Evolutionary conservation across 495 filamentous ascomycete genomes (phyloP), one percentile per base, ranked within the genome.

Genomic region (Friedmanniomyces endolithicus): DNA sequence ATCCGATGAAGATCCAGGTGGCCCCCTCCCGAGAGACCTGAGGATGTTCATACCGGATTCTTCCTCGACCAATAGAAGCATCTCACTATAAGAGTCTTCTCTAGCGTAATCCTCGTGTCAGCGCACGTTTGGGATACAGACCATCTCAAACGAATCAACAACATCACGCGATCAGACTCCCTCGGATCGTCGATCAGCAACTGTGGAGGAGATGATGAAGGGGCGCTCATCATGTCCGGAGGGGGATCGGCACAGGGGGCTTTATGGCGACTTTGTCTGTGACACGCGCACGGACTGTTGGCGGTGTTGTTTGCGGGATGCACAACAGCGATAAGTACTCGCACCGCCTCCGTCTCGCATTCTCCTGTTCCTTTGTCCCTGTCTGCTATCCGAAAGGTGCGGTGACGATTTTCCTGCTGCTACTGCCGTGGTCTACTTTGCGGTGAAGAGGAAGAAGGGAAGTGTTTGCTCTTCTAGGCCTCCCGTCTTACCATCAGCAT

Each of bases 401-500:
- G 27, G 27, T 31, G 27, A 31, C 27, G 27, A 31, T 9, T 31
- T 31, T 31, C 27, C 37, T 41, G 2, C 37, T 24, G 3, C 22
- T 47, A 25, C 20, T 23, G 25, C 44, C 23, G 44, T 23, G 44
- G n/a, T 47, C 22, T 29, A 22, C 3, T 6, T 47, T 31, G 27
- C 27, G 44, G 20, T 31, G 17, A 35, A 20, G 33, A 3, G 22
- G 2, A 25, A 16, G 11, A n/a, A n/a, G n/a, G n/a, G n/a, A n/a
- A n/a, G n/a, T n/a, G n/a, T n/a, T n/a, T n/a, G n/a, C n/a, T n/a
- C n/a, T n/a, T n/a, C n/a, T n/a, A n/a, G n/a, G n/a, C n/a, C n/a
- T n/a, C 8, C 1, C 23, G 48, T 37, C 48, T 51, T 24, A 51
- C 25, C 50, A 37, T n/a, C 29, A 48, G 33, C 55, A 51, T 41